phyloP scores from a whole-genome alignment of 352 stramenopile species.

The Plasmopara muralis region DNA sequence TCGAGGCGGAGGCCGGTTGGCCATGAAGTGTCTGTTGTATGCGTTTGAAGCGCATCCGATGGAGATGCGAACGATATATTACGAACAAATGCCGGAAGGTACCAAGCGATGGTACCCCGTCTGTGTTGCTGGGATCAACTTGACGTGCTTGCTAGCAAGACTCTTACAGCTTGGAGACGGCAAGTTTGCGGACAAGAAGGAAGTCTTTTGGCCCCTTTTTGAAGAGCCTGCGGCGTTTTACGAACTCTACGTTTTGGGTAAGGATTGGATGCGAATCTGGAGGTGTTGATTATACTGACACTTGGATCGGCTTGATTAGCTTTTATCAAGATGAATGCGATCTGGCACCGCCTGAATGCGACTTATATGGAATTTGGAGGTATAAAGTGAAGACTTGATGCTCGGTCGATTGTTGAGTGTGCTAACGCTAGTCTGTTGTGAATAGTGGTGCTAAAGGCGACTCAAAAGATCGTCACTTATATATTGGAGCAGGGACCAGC shows the following conservation, averaged over 20 bases:
- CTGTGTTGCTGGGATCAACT: constrained; percentile 77
- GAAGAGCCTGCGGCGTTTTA: constrained; percentile 82
- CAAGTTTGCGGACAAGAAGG: constrained; percentile 31
- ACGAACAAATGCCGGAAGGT: constrained; percentile 33
- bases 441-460: constrained; percentile 70
- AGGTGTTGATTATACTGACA: not conserved
- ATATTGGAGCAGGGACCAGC: constrained; percentile 53
- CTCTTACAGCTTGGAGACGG: constrained; percentile 63
- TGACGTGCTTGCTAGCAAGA: constrained; percentile 73
- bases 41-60: constrained; percentile 64
- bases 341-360: constrained; percentile 71
- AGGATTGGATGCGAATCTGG: not conserved
- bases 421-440: constrained; percentile 6
- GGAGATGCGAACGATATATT: constrained; percentile 61
- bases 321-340: constrained; percentile 79
- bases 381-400: constrained; percentile 12
- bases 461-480: constrained; percentile 43
- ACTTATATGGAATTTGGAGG: constrained; percentile 84
- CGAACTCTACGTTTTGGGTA: constrained; percentile 65
- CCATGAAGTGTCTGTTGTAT: constrained; percentile 83
- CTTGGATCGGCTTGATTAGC: constrained; percentile 15
- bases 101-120: constrained; percentile 72
- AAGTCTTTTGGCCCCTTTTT: constrained; percentile 67
- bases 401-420: not conserved
- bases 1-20: constrained; percentile 64